Base-by-base conservation (phyloP, 2,329 filamentous ascomycete genomes). In the Epichloe gansuensis region DNA sequence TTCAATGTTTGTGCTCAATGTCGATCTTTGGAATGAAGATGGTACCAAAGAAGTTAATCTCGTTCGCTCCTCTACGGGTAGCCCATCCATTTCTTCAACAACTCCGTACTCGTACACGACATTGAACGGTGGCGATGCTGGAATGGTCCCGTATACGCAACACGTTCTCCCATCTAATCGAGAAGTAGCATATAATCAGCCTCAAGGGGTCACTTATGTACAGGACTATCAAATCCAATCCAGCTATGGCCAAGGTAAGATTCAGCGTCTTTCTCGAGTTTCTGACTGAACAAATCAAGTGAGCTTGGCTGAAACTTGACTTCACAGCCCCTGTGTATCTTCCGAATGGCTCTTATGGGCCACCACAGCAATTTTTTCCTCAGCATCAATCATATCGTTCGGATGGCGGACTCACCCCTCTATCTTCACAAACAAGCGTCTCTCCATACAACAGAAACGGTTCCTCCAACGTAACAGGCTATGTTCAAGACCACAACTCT, bases 1-100 rank as follows among this genome's bases (percentile, higher is more conserved):
- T 52, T 62, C 64, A 36, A 69, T 68, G 65, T 71, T 70, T 54
- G 79, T 84, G 9, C 70, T 84, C 39, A 82, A 82, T 48, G 82
- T 85, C 6, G 82, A 86, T 59, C 70, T 87, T 2, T 83, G 82
- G 71, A 82, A 80, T 48, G 81, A 84, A 58, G 77, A 82, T 44
- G 78, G 81, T 17, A 71, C 75, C 1, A 74, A 80, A 52, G 82
- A 84, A 66, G 81, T 84, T 35, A 84, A 84, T 52, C 75, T 85
- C 53, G 76, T 82, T 25, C 80, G 83, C 62, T 75, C 78, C 49
- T 78, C 75, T 1, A 81, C 81, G 55, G 80, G 78, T 27, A 76
- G 76, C 3, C 87, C 88, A 1, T 89, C 87, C 13, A 95, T 95
- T 60, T 87, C 84, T 3, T 85, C 86, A 4, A 87, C 87, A 8